Conservation (phyloP, 768 basidiomycete genomes). For the Lactarius quietus region DNA sequence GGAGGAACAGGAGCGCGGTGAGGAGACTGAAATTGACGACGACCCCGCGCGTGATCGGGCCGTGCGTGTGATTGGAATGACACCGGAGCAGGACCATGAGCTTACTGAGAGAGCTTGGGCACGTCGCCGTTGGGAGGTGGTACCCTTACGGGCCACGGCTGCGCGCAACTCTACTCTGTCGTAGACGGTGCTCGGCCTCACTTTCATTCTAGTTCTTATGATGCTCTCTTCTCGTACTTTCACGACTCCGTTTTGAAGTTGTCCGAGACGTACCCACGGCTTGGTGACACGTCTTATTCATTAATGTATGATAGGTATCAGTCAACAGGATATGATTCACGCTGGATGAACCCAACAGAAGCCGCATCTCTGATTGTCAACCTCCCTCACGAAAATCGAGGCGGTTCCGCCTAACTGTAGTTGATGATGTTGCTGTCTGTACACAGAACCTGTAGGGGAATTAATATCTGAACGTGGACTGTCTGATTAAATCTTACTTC, state of each 20-base stretch:
- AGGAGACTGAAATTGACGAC: constrained; percentile 78
- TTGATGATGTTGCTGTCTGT: not conserved
- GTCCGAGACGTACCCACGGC: not conserved
- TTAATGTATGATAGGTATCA: not conserved
- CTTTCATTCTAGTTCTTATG: not conserved
- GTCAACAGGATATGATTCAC: not conserved
- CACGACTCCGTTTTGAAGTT: not conserved
- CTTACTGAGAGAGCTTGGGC: constrained; percentile 38
- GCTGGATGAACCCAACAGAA: not conserved
- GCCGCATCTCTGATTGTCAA: too few species aligned
- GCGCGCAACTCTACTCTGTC: constrained; percentile 3
- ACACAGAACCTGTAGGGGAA: not conserved
- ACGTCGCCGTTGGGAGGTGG: constrained; percentile 47
- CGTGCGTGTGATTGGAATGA: constrained; percentile 52
- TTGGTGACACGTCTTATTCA: not conserved
- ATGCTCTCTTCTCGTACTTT: not conserved
- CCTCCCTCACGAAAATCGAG: not conserved
- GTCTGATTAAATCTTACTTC: constrained; percentile 46
- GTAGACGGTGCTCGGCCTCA: not conserved
- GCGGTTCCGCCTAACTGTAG: not conserved
- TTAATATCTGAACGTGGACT: not conserved
- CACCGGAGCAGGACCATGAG: constrained; percentile 37
- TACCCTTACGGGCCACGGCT: constrained; percentile 38
- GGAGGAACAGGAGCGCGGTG: constrained; percentile 71
- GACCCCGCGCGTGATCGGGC: constrained; percentile 53